Percentiles rank a stretch among this genome's conserved stretches.
Conservation (phyloP, 2,329 filamentous ascomycete species). For the Kalaharituber pfeilii region DNA sequence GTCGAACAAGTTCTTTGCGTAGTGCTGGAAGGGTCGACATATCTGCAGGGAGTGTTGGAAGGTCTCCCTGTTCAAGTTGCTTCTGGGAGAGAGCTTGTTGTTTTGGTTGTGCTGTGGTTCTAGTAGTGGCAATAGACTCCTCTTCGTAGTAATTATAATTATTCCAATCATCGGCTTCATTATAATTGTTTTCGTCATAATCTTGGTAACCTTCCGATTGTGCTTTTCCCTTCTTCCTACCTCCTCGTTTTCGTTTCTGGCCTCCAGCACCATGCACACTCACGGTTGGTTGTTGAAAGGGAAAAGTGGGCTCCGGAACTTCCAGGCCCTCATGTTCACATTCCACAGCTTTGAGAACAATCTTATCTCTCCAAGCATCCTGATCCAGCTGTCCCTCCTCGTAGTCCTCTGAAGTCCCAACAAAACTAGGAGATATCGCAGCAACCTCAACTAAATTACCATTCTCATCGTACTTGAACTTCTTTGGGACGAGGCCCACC, state of each 20-base stretch:
- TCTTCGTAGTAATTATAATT: constrained; percentile 16
- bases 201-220: constrained; percentile 2
- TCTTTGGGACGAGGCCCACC: constrained; percentile 7
- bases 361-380: constrained; percentile 18
- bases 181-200: constrained; percentile 1
- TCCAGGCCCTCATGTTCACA: constrained; percentile 18
- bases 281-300: constrained; percentile 18
- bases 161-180: constrained; percentile 6
- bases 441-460: constrained; percentile 11
- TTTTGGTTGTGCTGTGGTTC: constrained; percentile 8
- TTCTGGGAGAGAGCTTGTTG: constrained; percentile 1
- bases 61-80: constrained; percentile 12
- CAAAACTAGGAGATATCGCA: neutral
- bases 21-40: constrained; percentile 15
- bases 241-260: constrained; percentile 5
- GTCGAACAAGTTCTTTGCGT: constrained; percentile 12
- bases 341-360: constrained; percentile 21
- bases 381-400: constrained; percentile 1
- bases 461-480: constrained; percentile 16
- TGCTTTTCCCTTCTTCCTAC: constrained; percentile 15
- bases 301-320: constrained; percentile 17
- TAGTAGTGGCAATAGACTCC: constrained; percentile 14
- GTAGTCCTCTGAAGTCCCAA: neutral
- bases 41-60: constrained; percentile 19
- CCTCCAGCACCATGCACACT: neutral